Conservation (phyloP, 2,329 filamentous ascomycete genomes). For the Microthyrium microscopicum region DNA sequence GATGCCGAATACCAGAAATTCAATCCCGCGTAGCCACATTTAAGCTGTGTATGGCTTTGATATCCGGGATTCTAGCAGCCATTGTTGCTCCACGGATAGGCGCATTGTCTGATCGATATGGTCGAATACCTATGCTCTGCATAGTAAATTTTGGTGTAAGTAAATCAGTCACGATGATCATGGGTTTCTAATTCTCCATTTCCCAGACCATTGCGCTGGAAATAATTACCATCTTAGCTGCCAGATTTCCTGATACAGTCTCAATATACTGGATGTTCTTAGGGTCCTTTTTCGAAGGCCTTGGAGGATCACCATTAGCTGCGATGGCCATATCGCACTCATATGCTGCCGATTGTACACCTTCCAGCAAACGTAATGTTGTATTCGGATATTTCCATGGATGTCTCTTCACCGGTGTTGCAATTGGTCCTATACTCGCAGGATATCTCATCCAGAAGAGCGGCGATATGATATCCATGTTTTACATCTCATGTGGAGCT, state of each 20-base stretch:
- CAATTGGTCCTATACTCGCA: slow-evolving; percentile 66
- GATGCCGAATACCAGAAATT: slow-evolving; percentile 66
- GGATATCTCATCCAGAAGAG: slow-evolving; percentile 65
- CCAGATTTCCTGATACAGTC: slow-evolving; percentile 53
- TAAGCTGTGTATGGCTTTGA: slow-evolving; percentile 55
- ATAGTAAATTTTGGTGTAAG: slow-evolving; percentile 58
- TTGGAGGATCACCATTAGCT: slow-evolving; percentile 77
- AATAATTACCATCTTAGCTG: slow-evolving; percentile 60
- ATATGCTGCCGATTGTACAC: slow-evolving; percentile 78
- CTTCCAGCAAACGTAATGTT: slow-evolving; percentile 62
- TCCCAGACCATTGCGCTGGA: too few relatives aligned
- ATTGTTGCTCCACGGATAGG: slow-evolving; percentile 74
- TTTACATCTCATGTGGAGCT: slow-evolving; percentile 61
- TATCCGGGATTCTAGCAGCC: slow-evolving; percentile 62
- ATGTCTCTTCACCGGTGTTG: slow-evolving; percentile 72
- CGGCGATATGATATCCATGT: slow-evolving; percentile 60
- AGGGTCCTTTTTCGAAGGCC: slow-evolving; percentile 61
- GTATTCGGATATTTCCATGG: slow-evolving; percentile 83
- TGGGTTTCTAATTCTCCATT: too few relatives aligned
- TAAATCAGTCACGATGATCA: slow-evolving; percentile 52
- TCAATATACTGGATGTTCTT: slow-evolving; percentile 66
- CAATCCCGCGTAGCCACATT: slow-evolving; percentile 68
- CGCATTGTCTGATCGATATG: slow-evolving; percentile 71
- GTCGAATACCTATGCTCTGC: slow-evolving; percentile 57
- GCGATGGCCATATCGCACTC: slow-evolving; percentile 66